phyloP scores from a whole-genome alignment of 306 rosid species.

The Nissolia schottii region DNA sequence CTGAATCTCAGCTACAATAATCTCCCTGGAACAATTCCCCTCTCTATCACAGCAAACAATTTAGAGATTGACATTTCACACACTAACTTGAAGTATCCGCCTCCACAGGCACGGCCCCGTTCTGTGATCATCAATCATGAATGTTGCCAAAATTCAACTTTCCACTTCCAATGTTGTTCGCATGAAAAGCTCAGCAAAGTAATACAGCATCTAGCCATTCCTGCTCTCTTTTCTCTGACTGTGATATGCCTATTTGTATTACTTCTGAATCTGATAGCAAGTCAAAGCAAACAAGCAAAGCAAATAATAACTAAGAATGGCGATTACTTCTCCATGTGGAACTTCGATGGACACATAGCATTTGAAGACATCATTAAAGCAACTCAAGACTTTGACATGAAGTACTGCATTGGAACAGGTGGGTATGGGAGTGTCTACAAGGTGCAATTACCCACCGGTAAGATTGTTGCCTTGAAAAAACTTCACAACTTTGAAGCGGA shows the following conservation, averaged over 20 bases:
- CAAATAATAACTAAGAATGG: background rate
- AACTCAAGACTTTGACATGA: background rate
- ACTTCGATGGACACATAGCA: background rate
- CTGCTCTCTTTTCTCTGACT: background rate
- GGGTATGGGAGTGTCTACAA: conserved; percentile 16
- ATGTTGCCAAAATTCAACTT: background rate
- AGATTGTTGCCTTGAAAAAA: conserved; percentile 12
- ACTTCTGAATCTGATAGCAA: background rate
- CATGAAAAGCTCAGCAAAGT: background rate
- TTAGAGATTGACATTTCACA: background rate
- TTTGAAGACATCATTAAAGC: background rate
- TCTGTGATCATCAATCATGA: too few species aligned
- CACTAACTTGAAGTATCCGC: background rate
- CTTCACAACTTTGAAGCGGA: conserved; percentile 10
- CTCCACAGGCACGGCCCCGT: too few species aligned
- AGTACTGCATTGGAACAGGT: conserved; percentile 13
- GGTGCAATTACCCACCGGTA: background rate
- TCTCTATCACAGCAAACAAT: background rate
- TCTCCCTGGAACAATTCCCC: background rate
- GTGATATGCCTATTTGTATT: background rate
- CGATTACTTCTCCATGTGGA: background rate
- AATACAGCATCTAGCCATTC: background rate
- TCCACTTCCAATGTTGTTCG: background rate
- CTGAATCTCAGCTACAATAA: background rate
- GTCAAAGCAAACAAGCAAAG: background rate